phyloP scores from a whole-genome alignment of 495 filamentous ascomycete genomes.

The Astrothelium subdiscretum region DNA sequence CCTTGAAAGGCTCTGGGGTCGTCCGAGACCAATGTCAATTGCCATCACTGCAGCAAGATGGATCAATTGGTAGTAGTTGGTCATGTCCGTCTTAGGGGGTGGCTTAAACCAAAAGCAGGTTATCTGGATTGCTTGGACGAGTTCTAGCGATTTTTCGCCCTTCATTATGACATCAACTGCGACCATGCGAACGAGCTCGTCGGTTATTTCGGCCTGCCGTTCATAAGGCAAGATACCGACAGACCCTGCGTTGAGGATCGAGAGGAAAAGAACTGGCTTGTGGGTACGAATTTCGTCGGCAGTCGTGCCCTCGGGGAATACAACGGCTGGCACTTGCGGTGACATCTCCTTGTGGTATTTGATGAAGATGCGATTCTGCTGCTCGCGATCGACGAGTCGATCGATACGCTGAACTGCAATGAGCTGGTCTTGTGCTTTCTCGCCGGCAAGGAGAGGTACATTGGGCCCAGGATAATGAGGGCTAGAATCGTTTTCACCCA shows the following conservation, averaged over 20 bases:
- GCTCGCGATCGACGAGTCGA: constrained; percentile 49
- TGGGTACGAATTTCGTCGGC: constrained; percentile 54
- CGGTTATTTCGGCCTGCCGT: constrained; percentile 38
- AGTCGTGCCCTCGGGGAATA: constrained; percentile 56
- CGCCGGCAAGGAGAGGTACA: background rate
- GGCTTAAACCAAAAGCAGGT: constrained; percentile 70
- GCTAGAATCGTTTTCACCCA: background rate
- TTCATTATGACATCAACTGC: constrained; percentile 63
- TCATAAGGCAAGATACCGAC: constrained; percentile 26
- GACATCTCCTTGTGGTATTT: constrained; percentile 60
- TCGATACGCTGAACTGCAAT: constrained; percentile 32
- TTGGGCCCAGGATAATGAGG: background rate
- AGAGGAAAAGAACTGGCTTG: constrained; percentile 70
- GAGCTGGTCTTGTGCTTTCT: background rate
- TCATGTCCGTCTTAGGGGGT: constrained; percentile 70
- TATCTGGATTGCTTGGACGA: constrained; percentile 71
- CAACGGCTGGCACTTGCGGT: constrained; percentile 63
- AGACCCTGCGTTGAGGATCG: constrained; percentile 60
- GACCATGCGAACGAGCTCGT: constrained; percentile 59
- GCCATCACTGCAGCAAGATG: constrained; percentile 77
- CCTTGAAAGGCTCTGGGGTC: background rate
- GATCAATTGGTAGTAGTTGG: constrained; percentile 83
- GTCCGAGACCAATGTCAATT: constrained; percentile 76
- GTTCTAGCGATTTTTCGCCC: constrained; percentile 74
- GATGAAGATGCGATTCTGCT: constrained; percentile 53